Percentiles rank a stretch among this genome's conserved stretches.
Conservation (phyloP, 306 rosid species). For the Echinosophora koreensis region DNA sequence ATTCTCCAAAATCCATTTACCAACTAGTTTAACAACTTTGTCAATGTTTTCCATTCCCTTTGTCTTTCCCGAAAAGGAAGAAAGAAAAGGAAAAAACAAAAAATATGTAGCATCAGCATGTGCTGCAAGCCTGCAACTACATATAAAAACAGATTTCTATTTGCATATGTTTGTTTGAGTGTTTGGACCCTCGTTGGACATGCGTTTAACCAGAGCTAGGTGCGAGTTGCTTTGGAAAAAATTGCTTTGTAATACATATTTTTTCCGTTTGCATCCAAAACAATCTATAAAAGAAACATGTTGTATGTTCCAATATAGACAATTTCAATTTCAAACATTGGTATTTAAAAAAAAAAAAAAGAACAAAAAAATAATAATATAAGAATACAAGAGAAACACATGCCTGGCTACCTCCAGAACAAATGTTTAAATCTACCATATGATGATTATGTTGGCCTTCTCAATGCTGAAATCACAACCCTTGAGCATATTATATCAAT, state of each 20-base stretch:
- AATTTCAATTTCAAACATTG: neutral
- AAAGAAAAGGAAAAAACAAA: neutral
- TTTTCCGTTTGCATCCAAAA: too few relatives aligned
- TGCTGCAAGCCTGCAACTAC: neutral
- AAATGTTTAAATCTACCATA: slow-evolving; percentile 27
- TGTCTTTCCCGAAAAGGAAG: neutral
- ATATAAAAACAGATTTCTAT: neutral
- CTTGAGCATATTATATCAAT: slow-evolving; percentile 6
- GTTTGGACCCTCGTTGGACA: too few relatives aligned
- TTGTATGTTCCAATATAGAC: neutral
- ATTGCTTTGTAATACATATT: too few relatives aligned
- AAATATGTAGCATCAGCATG: neutral
- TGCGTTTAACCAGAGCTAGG: too few relatives aligned
- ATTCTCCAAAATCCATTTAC: neutral
- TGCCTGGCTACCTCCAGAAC: slow-evolving; percentile 7
- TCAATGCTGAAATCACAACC: neutral
- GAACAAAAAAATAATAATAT: neutral
- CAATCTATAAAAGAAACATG: neutral
- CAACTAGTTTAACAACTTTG: neutral
- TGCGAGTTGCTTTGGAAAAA: too few relatives aligned
- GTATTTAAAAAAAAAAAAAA: neutral
- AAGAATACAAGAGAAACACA: neutral
- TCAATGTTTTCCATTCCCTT: neutral
- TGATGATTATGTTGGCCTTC: slow-evolving; percentile 8
- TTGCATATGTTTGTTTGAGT: too few relatives aligned